phyloP scores from a whole-genome alignment of 345 rosid species.

The Camelina hispida region DNA sequence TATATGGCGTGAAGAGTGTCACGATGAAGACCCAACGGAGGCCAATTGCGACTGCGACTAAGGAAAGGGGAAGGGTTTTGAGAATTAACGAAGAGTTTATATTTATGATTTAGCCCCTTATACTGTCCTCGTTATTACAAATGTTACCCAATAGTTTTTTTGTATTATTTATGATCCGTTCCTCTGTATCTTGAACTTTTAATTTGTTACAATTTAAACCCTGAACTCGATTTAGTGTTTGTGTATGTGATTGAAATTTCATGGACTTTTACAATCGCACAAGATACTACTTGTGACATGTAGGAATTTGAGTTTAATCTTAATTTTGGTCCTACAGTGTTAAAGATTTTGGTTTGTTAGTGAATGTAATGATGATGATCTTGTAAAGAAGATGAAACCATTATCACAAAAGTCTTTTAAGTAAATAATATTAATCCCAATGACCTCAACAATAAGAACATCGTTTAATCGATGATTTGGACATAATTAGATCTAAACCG shows the following conservation, averaged over 20 bases:
- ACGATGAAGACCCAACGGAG: constrained; percentile 39
- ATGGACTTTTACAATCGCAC: neutral
- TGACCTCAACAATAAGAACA: constrained; percentile 15
- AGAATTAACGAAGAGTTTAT: constrained; percentile 10
- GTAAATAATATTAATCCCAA: constrained; percentile 13
- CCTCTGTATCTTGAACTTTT: neutral
- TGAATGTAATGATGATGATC: neutral
- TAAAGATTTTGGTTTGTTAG: neutral
- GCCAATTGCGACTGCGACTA: constrained; percentile 31
- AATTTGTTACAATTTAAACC: neutral
- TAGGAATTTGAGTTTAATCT: neutral
- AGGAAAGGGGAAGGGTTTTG: constrained; percentile 38
- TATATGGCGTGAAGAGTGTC: constrained; percentile 24
- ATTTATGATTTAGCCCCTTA: constrained; percentile 10
- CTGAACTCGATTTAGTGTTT: neutral
- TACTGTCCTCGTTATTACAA: neutral
- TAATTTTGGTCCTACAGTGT: neutral
- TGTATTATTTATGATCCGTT: rapidly evolving
- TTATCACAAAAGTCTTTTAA: neutral
- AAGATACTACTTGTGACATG: neutral
- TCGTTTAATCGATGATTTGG: constrained; percentile 19
- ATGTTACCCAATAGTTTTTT: neutral
- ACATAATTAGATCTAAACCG: constrained; percentile 33
- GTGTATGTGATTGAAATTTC: neutral
- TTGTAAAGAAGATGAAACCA: neutral